Evolutionary conservation across 495 filamentous ascomycete species (phyloP), one percentile per base, ranked within the genome.

Genomic region (Staphylotrichum longicolle): DNA sequence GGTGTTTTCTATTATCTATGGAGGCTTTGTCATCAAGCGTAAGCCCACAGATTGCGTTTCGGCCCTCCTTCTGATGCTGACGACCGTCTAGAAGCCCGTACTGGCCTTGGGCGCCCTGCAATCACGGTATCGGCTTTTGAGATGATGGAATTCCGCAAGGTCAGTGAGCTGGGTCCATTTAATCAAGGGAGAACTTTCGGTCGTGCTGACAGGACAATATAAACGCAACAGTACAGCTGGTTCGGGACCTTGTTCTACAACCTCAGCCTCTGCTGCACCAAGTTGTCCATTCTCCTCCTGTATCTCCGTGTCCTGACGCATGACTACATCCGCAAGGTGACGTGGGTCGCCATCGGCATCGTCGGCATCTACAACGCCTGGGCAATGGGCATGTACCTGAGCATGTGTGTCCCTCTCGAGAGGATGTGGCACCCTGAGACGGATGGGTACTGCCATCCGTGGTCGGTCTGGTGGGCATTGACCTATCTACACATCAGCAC

Each of bases 261-360:
- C 15, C 33, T 62, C 14, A 61, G 58, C 58, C 57, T 57, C 48
- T 56, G 66, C 37, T 55, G 71, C 32, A 70, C 74, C 48, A 78
- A 79, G 62, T 54, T 74, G 6, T 77, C 75, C 4, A 62, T 80
- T n/a, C 66, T 80, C n/a, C 58, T 74, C 47, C 74, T 80, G 48
- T 80, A 79, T 53, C 57, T 72, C 1, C 77, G 73, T 30, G 77
- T 79, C 54, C 73, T 78, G 61, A 54, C 62, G 39, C 65, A 62
- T 34, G 54, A 56, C 20, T 60, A 55, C 48, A 57, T 60, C 37
- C 62, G 60, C 51, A 42, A 48, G n/a, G 54, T 37, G 8, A 58
- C 57, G 7, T 62, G 60, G 49, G 48, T 27, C 3, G 39, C 55
- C 9, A 32, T 68, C 14, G 71, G 27, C 30, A 68, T 75, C 57